These are phyloP conservation scores for Daldinia concentrica DNA, from an alignment of 495 filamentous ascomycete species.

Conservation along the genomic window DNA sequence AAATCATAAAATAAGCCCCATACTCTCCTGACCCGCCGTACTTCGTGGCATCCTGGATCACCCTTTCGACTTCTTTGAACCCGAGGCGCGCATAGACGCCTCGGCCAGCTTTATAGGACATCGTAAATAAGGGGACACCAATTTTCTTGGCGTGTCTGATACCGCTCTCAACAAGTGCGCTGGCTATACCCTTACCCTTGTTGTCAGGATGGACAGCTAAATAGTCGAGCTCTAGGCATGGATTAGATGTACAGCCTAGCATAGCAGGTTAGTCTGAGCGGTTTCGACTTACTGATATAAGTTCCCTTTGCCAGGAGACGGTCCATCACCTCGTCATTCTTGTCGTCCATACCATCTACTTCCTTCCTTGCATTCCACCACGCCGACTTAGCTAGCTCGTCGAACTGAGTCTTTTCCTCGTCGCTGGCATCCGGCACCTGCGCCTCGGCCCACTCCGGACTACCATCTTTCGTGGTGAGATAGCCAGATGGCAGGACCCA, in stretches of 20 bases:
- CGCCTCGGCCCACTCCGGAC: not conserved
- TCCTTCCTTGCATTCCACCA: not conserved
- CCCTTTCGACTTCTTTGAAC: not conserved
- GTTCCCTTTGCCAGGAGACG: not conserved
- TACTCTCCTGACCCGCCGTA: not conserved
- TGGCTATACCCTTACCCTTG: not conserved
- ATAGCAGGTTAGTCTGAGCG: not conserved
- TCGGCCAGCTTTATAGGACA: not conserved
- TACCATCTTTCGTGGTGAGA: not conserved
- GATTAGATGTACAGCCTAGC: not conserved
- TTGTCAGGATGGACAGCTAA: not conserved
- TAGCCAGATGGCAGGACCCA: conserved; percentile 38
- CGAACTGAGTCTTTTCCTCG: not conserved
- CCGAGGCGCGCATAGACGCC: not conserved
- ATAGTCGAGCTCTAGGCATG: not conserved
- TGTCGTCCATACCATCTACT: not conserved
- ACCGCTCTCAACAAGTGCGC: not conserved
- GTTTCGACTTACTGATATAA: not conserved
- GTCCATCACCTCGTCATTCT: not conserved
- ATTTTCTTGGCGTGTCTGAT: not conserved
- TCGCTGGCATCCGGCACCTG: not conserved
- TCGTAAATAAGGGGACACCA: not conserved
- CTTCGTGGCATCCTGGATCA: not conserved
- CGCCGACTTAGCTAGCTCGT: not conserved
- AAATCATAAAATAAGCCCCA: not conserved